Evolutionary conservation across 306 rosid species (phyloP), one percentile per base, ranked within the genome.

Genomic region (Quercus variabilis): DNA sequence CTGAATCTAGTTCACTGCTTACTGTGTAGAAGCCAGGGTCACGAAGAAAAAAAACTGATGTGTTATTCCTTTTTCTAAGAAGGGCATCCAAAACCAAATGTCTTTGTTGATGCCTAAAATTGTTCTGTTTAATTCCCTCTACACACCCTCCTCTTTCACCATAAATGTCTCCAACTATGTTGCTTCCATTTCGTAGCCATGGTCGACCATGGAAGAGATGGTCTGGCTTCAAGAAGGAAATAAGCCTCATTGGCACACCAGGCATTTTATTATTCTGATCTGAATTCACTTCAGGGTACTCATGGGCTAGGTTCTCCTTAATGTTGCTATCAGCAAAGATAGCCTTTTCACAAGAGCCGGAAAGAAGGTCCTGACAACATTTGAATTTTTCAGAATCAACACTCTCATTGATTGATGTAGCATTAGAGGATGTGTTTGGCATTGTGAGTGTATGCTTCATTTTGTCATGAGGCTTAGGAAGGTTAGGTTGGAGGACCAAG

Each of bases 1-100:
- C 26, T 26, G 17, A 10, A n/a, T 21, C 55, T 19, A 30, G 55
- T 64, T 21, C 18, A 58, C 71, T 5, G 30, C 79, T 77, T 77
- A 86, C 89, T 14, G 71, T 54, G 74, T 74, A 83, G 69, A 86
- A 86, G 80, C 83, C 81, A 54, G 74, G 74, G 68, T 86, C 83
- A 8, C 85, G 83, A 57, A 83, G 87, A 72, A 80, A 80, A 81
- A 68, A 86, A 3, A 75, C 64, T 3, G 83, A 78, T 28, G 35
- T 67, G 51, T 59, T 83, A 43, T 78, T 83, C 80, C 83, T 63
- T 68, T 68, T 74, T 26, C 68, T 74, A 46, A 83, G 13, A 55
- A 83, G 75, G 56, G 83, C 74, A 49, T 86, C 87, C 74, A 86
- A 67, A 56, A 83, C 87, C 76, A 69, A 52, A 62, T 83, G 87